Evolutionary conservation across 192 early-diverging fungal species (phyloP).

Genomic region (Globomyces pollinis-pini): DNA sequence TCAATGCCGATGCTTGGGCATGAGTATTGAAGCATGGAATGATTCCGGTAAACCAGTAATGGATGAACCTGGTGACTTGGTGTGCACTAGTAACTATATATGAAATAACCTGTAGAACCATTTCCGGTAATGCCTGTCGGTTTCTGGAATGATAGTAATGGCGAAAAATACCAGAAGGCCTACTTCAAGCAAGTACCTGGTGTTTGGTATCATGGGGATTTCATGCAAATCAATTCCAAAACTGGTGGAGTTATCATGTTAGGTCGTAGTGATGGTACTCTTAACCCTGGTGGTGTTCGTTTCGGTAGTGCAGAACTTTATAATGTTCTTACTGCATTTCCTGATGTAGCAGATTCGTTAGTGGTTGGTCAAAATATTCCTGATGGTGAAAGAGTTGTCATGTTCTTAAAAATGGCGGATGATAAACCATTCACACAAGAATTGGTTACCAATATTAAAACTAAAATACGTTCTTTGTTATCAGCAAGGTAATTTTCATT

Average conservation of each 20-base stretch:
- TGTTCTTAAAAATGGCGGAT: constrained; percentile 81
- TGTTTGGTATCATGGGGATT: constrained; percentile 98
- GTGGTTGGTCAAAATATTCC: constrained; percentile 80
- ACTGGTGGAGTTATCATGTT: constrained; percentile 94
- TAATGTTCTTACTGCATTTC: constrained; percentile 80
- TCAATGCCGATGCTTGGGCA: constrained; percentile 84
- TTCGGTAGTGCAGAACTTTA: constrained; percentile 94
- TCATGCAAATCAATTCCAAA: constrained; percentile 69
- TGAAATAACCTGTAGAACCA: constrained; percentile 42
- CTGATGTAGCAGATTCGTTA: constrained; percentile 74
- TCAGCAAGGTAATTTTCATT: no score
- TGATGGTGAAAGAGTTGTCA: constrained; percentile 83
- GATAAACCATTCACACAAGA: constrained; percentile 48
- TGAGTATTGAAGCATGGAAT: constrained; percentile 90
- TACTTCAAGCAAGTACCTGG: constrained; percentile 81
- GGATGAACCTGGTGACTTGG: constrained; percentile 77
- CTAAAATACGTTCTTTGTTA: constrained; percentile 71
- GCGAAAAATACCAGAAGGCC: constrained; percentile 70
- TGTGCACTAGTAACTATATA: constrained; percentile 61
- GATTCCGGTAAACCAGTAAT: constrained; percentile 49
- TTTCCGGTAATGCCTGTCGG: constrained; percentile 98
- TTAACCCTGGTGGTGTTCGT: constrained; percentile 76
- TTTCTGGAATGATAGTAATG: constrained; percentile 78
- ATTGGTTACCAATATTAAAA: constrained; percentile 63
- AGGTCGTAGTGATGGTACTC: constrained; percentile 44